Percentiles rank a stretch among this genome's conserved stretches.
phyloP scores from a whole-genome alignment of 2,329 filamentous ascomycete species.

The Trichoderma gracile region DNA sequence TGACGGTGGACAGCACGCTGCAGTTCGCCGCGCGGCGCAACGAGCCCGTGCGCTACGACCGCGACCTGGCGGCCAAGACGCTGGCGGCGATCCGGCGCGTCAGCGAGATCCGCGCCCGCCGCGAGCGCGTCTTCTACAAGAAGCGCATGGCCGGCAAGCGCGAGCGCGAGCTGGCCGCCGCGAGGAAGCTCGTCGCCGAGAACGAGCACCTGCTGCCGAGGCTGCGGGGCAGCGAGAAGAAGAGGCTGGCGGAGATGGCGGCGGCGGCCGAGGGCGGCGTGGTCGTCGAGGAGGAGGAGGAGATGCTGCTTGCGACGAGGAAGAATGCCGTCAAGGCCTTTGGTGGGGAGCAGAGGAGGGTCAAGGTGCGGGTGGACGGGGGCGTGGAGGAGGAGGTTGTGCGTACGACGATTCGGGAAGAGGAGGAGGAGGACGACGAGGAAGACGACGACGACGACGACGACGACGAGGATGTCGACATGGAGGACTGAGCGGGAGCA shows the following conservation, averaged over 20 bases:
- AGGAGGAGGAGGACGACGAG: slow-evolving; percentile 32
- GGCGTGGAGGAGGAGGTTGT: slow-evolving; percentile 37
- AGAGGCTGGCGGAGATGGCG: slow-evolving; percentile 57
- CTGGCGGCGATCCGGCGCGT: slow-evolving; percentile 91
- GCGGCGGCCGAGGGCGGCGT: slow-evolving; percentile 47
- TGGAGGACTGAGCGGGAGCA: slow-evolving; percentile 35
- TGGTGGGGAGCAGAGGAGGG: slow-evolving; percentile 45
- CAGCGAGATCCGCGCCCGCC: slow-evolving; percentile 75
- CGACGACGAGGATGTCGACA: slow-evolving; percentile 37
- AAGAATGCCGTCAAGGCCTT: slow-evolving; percentile 43
- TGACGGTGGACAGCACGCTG: slow-evolving; percentile 93
- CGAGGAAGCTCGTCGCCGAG: slow-evolving; percentile 85
- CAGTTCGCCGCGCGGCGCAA: slow-evolving; percentile 92
- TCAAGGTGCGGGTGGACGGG: slow-evolving; percentile 42
- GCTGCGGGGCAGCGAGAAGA: slow-evolving; percentile 64
- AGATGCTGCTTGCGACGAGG: slow-evolving; percentile 34
- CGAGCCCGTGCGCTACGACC: slow-evolving; percentile 92
- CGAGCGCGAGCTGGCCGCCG: slow-evolving; percentile 73
- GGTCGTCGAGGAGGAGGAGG: slow-evolving; percentile 46
- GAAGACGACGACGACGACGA: slow-evolving; percentile 30
- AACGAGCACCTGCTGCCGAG: slow-evolving; percentile 89
- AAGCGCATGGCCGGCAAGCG: slow-evolving; percentile 89
- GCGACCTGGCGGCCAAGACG: slow-evolving; percentile 83
- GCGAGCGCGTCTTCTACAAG: slow-evolving; percentile 93
- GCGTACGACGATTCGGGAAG: slow-evolving; percentile 20